phyloP scores from a whole-genome alignment of 352 stramenopile species.

The Peronosclerospora sorghi region DNA sequence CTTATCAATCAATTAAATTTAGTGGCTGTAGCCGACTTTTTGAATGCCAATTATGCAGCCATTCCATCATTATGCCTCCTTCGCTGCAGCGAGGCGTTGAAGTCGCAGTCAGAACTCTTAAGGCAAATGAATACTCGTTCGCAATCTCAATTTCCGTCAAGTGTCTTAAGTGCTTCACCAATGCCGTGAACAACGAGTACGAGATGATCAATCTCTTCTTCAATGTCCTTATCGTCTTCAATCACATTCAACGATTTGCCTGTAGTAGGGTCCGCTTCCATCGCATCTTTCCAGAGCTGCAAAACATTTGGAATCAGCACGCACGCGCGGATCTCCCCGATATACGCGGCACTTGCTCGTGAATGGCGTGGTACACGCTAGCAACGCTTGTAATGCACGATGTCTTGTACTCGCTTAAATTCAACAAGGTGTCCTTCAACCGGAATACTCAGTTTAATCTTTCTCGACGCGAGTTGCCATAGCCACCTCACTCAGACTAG shows the following conservation, averaged over 20 bases:
- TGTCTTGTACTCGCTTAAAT: conserved; percentile 64
- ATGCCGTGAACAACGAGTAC: conserved; percentile 86
- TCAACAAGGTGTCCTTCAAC: conserved; percentile 72
- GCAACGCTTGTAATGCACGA: conserved; percentile 75
- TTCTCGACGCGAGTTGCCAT: conserved; percentile 24
- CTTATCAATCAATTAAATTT: too few relatives aligned
- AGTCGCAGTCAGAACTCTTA: conserved; percentile 33
- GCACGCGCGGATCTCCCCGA: conserved; percentile 61
- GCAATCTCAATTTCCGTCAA: conserved; percentile 88
- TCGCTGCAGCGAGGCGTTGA: conserved; percentile 6
- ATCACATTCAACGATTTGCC: conserved; percentile 16
- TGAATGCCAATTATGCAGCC: too few relatives aligned
- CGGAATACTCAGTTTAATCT: conserved; percentile 39
- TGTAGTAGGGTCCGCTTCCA: conserved; percentile 24
- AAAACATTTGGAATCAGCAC: conserved; percentile 35
- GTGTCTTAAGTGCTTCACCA: conserved; percentile 79
- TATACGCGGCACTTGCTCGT: conserved; percentile 74
- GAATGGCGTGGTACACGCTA: conserved; percentile 68
- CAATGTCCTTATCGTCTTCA: conserved; percentile 61
- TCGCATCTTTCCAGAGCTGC: conserved; percentile 49
- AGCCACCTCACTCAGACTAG: conserved; percentile 18
- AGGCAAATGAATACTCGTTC: conserved; percentile 89
- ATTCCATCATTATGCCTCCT: too few relatives aligned
- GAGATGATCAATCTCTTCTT: conserved; percentile 73
- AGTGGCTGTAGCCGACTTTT: too few relatives aligned